Evolutionary conservation across 1,139 yeast genomes (phyloP).

Genomic region (Blastobotrys elegans): DNA sequence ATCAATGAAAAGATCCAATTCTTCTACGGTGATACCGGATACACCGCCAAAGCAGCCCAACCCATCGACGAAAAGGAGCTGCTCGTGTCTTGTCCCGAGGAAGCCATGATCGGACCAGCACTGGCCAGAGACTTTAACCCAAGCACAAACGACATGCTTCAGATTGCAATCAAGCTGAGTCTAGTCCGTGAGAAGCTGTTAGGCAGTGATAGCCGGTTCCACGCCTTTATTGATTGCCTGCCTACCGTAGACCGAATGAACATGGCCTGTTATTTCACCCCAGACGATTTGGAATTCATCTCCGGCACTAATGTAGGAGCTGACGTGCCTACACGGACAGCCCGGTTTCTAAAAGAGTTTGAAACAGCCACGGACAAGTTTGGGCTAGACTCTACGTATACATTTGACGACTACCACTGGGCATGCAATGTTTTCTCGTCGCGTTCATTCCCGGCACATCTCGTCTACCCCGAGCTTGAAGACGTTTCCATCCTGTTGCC

Average conservation of each 20-base stretch:
- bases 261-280: slow-evolving; percentile 62
- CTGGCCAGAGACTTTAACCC: slow-evolving; percentile 17
- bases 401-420: slow-evolving; percentile 57
- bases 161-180: slow-evolving; percentile 23
- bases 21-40: slow-evolving; percentile 18
- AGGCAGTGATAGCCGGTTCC: slow-evolving; percentile 21
- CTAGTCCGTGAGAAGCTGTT: slow-evolving; percentile 21
- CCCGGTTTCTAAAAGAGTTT: slow-evolving; percentile 33
- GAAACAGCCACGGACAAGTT: slow-evolving; percentile 14
- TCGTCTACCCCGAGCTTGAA: slow-evolving; percentile 34
- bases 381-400: slow-evolving; percentile 11
- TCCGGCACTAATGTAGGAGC: slow-evolving; percentile 56
- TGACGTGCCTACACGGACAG: slow-evolving; percentile 28
- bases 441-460: slow-evolving; percentile 66
- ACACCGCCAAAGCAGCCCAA: slow-evolving; percentile 22
- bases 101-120: slow-evolving; percentile 26
- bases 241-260: slow-evolving; percentile 48
- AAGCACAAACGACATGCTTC: slow-evolving; percentile 9
- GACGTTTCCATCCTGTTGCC: slow-evolving; percentile 55
- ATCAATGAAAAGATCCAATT: slow-evolving; percentile 13
- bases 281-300: slow-evolving; percentile 46
- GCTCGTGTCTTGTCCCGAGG: slow-evolving; percentile 26
- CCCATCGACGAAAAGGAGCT: slow-evolving; percentile 18
- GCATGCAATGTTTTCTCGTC: slow-evolving; percentile 64
- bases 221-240: slow-evolving; percentile 49